Conservation (phyloP, 2,329 filamentous ascomycete genomes). For the Paradendryphiella salina region DNA sequence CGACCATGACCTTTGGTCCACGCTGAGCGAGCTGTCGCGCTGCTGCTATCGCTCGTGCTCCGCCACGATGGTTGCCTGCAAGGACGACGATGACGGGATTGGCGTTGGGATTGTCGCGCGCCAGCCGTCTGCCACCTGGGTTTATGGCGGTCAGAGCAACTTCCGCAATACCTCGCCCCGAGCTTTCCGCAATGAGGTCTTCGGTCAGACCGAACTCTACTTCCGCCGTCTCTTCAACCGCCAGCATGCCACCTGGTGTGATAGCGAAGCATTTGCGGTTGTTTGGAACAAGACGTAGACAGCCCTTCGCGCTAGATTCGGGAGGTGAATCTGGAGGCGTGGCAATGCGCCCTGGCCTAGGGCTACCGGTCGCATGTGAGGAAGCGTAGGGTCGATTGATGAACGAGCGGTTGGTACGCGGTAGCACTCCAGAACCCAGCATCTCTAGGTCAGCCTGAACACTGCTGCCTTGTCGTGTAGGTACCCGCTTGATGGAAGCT, state of each 20-base stretch:
- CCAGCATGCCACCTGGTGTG: constrained; percentile 80
- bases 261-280: constrained; percentile 61
- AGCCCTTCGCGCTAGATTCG: constrained; percentile 34
- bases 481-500: constrained; percentile 45
- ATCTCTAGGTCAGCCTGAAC: constrained; percentile 45
- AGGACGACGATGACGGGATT: constrained; percentile 71
- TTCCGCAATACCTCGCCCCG: constrained; percentile 84
- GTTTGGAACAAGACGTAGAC: constrained; percentile 58
- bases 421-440: constrained; percentile 37
- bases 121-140: constrained; percentile 60
- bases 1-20: constrained; percentile 77
- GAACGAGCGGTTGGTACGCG: constrained; percentile 38
- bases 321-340: constrained; percentile 46
- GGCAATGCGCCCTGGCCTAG: constrained; percentile 38
- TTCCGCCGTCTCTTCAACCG: constrained; percentile 87
- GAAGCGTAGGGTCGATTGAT: constrained; percentile 43
- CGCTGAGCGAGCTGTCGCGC: constrained; percentile 85
- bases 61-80: constrained; percentile 94
- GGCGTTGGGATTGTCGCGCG: constrained; percentile 52
- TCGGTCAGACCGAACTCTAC: constrained; percentile 85
- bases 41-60: constrained; percentile 80
- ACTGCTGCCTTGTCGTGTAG: constrained; percentile 47
- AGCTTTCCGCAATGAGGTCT: constrained; percentile 89
- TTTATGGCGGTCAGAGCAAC: constrained; percentile 71
- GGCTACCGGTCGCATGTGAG: constrained; percentile 44